Base-by-base conservation (phyloP, 2,329 filamentous ascomycete genomes). In the Trichothecium roseum region DNA sequence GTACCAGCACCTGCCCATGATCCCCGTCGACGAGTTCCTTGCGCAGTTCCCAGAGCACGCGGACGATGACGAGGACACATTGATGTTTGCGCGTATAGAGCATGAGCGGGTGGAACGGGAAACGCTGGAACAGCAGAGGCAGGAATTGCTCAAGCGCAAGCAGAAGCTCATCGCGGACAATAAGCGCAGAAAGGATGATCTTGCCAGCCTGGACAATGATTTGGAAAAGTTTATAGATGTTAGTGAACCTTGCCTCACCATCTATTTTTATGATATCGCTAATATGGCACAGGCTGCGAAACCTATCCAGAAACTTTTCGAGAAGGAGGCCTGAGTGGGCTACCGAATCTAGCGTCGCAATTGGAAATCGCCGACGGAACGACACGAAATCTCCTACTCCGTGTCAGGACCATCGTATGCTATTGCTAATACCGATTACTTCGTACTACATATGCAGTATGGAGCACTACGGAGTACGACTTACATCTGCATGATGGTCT, bases 201-300 rank as follows among this genome's bases (percentile, higher is more conserved):
- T 98, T 33, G 87, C 84, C 15, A 94, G 83, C 50, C 64, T 98
- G 41, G 91, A 98, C 50, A 82, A 84, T 51, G 86, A 94, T 57
- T 65, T 96, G 38, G 91, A 96, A 62, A 88, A 84, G 51, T 94
- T 94, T 53, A 89, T 94, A 49, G 86, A 93, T 58, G 84, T 85
- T 52, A 52, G 81, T 63, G 16, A 20, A 3, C 13, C 24, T 12
- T 22, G 4, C 35, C 10, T 17, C 16, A 13, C 13, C 18, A 15
- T 9, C 14, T 6, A 31, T 17, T 40, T 27, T 13, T 29, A 15
- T 26, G 20, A 22, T 17, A 3, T 8, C 18, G 30, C 46, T 55
- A 47, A 45, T 36, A 16, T 31, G 8, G 36, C 17, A 17, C 44
- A 87, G 83, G 84, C 84, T 34, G 85, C 85, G 34, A 89, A 88